Base-by-base conservation (phyloP, 805 yeast species). In the Sugiyamaella marilandica region DNA sequence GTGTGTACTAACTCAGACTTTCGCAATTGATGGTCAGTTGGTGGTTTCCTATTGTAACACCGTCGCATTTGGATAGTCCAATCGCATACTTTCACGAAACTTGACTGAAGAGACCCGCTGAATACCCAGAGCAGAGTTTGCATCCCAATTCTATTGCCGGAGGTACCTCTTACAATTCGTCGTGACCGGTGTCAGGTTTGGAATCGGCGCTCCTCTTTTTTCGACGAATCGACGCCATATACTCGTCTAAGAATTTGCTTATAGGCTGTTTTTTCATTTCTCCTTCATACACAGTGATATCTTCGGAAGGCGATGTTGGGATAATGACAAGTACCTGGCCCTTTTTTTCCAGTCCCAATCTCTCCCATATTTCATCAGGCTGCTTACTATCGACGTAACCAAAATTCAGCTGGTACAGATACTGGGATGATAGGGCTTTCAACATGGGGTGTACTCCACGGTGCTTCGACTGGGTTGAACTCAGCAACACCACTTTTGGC, bases 391-490 rank as follows among this genome's bases (percentile, higher is more conserved):
- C 47, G 2, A 65, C 55, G 35, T 55, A 59, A 21, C 59, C 70
- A 45, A 68, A 67, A n/a, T 59, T 51, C 46, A 60, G 43, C 31
- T 57, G 55, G 37, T 65, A 64, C 39, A 64, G 57, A 52, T 61
- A 65, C 52, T 66, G 66, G 9, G 57, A 58, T 33, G 69, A 63
- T 43, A 68, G 57, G 10, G 58, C 62, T 57, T 65, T 65, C 57
- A 63, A 53, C 16, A 67, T 51, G 7, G 70, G 65, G 10, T 69
- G 66, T 14, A 62, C 57, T 14, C 59, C 54, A 39, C 52, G 49
- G 29, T 62, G 41, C 57, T 61, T 63, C 49, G 61, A 57, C 50
- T 56, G 57, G 31, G 55, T 54, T 32, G 62, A 62, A 13, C 64
- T 62, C 2, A 65, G 60, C 58, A 66, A 55, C n/a, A 66, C 47